phyloP scores from a whole-genome alignment of 2,329 filamentous ascomycete species.

The Colletotrichum somersetense region DNA sequence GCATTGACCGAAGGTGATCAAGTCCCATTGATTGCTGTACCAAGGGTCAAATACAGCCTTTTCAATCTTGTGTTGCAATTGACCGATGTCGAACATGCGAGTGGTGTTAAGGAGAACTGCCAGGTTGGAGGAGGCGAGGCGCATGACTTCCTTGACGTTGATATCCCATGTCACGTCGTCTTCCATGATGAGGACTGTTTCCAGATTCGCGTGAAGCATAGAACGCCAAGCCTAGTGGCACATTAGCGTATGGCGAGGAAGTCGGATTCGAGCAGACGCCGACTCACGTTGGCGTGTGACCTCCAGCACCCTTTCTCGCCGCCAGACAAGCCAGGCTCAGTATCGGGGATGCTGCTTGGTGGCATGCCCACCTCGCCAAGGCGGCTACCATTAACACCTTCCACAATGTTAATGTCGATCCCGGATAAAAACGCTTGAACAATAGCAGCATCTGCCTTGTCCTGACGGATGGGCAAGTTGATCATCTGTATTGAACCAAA shows the following conservation, averaged over 20 bases:
- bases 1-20: constrained; percentile 46
- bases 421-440: constrained; percentile 48
- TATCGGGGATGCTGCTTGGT: constrained; percentile 43
- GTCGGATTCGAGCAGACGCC: background rate
- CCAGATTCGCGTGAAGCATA: constrained; percentile 43
- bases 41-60: constrained; percentile 42
- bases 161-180: constrained; percentile 49
- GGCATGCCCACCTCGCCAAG: constrained; percentile 46
- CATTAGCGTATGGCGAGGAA: background rate
- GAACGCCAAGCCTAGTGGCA: constrained; percentile 46
- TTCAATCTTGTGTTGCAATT: background rate
- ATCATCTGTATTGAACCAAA: constrained; percentile 46
- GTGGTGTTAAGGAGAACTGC: constrained; percentile 26
- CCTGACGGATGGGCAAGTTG: constrained; percentile 46
- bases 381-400: constrained; percentile 43
- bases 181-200: constrained; percentile 47
- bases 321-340: constrained; percentile 38
- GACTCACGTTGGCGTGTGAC: constrained; percentile 48
- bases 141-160: constrained; percentile 46
- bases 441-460: constrained; percentile 46
- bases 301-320: constrained; percentile 47
- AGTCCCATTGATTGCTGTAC: constrained; percentile 45
- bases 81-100: constrained; percentile 11
- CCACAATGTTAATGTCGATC: constrained; percentile 43
- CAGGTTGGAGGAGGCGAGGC: constrained; percentile 21